A percentile compares a stretch with the other conserved stretches of the same genome.
Evolutionary conservation across 768 basidiomycete species (phyloP).

Genomic region (Hygrocybe punicea): DNA sequence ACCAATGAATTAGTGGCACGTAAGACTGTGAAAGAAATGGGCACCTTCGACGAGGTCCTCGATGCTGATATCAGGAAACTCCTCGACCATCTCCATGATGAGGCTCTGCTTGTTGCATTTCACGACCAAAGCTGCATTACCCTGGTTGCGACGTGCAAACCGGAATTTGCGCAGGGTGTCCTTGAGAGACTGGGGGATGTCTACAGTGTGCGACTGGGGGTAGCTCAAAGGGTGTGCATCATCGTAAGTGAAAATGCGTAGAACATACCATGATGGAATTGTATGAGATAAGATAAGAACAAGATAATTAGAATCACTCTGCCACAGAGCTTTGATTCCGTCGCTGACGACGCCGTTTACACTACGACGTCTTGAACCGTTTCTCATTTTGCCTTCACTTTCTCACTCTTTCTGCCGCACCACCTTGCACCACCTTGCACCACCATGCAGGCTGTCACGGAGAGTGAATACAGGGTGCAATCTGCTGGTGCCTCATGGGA

Average conservation of each 20-base stretch:
- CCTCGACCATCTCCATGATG: slow-evolving; percentile 79
- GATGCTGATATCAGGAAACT: slow-evolving; percentile 69
- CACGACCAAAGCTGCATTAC: slow-evolving; percentile 76
- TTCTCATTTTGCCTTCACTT: too few species aligned
- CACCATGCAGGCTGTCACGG: too few species aligned
- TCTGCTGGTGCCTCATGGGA: too few species aligned
- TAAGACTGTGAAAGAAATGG: background rate
- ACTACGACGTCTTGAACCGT: too few species aligned
- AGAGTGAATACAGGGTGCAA: too few species aligned
- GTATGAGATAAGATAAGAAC: too few species aligned
- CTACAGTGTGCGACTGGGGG: slow-evolving; percentile 68
- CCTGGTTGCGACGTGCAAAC: slow-evolving; percentile 65
- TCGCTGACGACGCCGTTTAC: too few species aligned
- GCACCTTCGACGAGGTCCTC: slow-evolving; percentile 87
- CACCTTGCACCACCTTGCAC: background rate
- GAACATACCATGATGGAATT: too few species aligned
- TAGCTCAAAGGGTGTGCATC: background rate
- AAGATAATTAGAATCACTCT: too few species aligned
- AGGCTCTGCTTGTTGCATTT: slow-evolving; percentile 87
- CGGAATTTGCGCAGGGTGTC: slow-evolving; percentile 79
- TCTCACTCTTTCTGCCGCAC: too few species aligned
- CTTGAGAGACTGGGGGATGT: slow-evolving; percentile 77
- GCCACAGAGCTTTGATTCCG: too few species aligned
- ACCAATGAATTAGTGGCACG: background rate
- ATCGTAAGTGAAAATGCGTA: too few species aligned